Base-by-base conservation (phyloP, 169 alveolate species). In the Plasmodium blacklocki region DNA sequence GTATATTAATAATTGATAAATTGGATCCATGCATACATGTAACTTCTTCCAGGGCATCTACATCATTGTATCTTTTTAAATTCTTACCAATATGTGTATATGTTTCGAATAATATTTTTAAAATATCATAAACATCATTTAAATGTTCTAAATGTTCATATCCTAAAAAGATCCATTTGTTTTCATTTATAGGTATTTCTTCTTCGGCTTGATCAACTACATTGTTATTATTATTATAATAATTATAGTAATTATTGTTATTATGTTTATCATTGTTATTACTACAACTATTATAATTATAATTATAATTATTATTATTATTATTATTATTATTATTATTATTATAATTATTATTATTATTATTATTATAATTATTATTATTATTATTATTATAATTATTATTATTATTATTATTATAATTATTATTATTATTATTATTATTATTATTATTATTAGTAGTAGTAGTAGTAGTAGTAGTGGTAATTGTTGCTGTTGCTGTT, bases 131-230 rank as follows among this genome's bases (percentile, higher is more conserved):
- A 26, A 71, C 73, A 39, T 70, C 86, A 73, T 71, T 86, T 29
- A 86, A 72, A 56, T 86, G 87, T 12, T 73, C 75, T 67, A 86
- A 71, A 26, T 73, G 18, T 9, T 70, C 74, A 52, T 47, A 86
- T 19, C 92, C 92, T 86, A 86, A 62, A 59, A 54, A 86, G 8
- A 62, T 26, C 92, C 92, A 86, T 43, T 59, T 59, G 62, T 59
- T 72, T 49, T 68, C 75, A 12, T 45, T 60, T 60, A 15, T 52
- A 15, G 18, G 9, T 23, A 59, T 26, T 29, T 54, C 32, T 32
- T 86, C 32, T 23, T 73, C 75, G 43, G 43, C 29, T 60, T 43
- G 23, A 64, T 47, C 43, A 56, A 29, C 12, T n/a, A 8, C n/a
- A 71, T 9, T 3, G 19, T 64, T 49, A 15, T 39, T 39, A 39